These are phyloP conservation scores for Solanum rostratum DNA, from an alignment of 257 asterid species.

Conservation along the genomic window DNA sequence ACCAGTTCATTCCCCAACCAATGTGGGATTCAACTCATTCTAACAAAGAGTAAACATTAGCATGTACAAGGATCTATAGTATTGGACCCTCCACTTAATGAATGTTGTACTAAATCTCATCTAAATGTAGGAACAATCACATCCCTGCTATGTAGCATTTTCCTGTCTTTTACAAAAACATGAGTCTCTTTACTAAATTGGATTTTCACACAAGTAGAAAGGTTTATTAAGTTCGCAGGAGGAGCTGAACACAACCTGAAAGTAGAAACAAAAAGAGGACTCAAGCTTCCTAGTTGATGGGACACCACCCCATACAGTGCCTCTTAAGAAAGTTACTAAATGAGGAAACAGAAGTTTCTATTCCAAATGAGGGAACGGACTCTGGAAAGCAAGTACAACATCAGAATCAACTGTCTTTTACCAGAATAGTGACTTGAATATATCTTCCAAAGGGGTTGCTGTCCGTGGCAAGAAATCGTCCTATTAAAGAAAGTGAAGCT, in stretches of 20 bases:
- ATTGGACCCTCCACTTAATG: neutral
- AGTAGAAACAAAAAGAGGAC: neutral
- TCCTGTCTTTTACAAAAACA: neutral
- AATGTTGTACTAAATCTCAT: neutral
- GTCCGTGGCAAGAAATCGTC: constrained; percentile 92
- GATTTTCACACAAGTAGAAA: neutral
- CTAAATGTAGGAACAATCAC: neutral
- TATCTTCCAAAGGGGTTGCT: constrained; percentile 91
- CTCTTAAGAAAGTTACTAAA: neutral
- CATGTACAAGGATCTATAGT: neutral
- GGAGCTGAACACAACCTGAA: neutral
- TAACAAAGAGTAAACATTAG: neutral
- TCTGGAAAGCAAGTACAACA: neutral
- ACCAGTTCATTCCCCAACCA: too few species aligned
- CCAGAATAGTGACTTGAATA: constrained; percentile 87
- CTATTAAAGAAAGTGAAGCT: constrained; percentile 26
- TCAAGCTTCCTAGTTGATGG: neutral
- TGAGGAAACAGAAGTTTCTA: neutral
- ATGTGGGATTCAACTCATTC: too few species aligned
- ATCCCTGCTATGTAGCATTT: neutral
- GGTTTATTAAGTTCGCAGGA: neutral
- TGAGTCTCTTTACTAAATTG: neutral
- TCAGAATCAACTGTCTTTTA: constrained; percentile 11
- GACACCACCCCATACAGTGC: neutral
- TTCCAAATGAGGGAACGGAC: neutral